These are phyloP conservation scores for Macrophomina phaseolina DNA, from an alignment of 2,329 filamentous ascomycete genomes.

Conservation along the genomic window DNA sequence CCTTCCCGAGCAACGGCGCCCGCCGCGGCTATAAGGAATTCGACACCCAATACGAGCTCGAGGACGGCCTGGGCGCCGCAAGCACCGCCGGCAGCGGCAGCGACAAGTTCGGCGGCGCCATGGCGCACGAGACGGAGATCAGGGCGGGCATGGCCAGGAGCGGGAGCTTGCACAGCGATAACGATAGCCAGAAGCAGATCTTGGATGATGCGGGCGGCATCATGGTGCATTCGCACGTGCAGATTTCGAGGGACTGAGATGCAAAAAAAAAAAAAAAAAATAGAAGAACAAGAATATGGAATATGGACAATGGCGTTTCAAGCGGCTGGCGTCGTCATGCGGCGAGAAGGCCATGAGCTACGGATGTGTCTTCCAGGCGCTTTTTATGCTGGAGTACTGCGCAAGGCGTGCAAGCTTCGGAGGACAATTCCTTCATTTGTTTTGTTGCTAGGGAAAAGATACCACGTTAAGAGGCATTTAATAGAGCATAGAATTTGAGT, in stretches of 20 bases:
- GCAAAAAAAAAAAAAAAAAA: neutral
- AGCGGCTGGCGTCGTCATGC: neutral
- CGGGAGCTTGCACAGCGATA: constrained; percentile 14
- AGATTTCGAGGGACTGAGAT: constrained; percentile 14
- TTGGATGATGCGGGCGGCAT: constrained; percentile 61
- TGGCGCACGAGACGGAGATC: constrained; percentile 14
- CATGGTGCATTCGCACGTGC: constrained; percentile 28
- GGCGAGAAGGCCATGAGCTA: neutral
- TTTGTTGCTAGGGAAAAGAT: neutral
- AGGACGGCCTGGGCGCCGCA: neutral
- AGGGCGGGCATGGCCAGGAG: neutral
- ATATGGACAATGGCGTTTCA: neutral
- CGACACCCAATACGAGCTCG: constrained; percentile 25
- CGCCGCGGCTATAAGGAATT: constrained; percentile 23
- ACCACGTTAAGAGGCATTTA: constrained; percentile 9
- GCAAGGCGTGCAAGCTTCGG: neutral
- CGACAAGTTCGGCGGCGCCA: constrained; percentile 7
- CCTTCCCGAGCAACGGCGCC: constrained; percentile 3
- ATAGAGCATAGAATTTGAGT: neutral
- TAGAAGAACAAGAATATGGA: too few species aligned
- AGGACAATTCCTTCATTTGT: neutral
- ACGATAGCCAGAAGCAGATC: constrained; percentile 48
- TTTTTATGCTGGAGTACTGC: neutral
- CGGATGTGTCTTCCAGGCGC: neutral
- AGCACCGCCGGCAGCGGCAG: neutral